Percentiles rank a stretch among this genome's conserved stretches.
phyloP scores from a whole-genome alignment of 345 rosid species.

The Heritiera littoralis region DNA sequence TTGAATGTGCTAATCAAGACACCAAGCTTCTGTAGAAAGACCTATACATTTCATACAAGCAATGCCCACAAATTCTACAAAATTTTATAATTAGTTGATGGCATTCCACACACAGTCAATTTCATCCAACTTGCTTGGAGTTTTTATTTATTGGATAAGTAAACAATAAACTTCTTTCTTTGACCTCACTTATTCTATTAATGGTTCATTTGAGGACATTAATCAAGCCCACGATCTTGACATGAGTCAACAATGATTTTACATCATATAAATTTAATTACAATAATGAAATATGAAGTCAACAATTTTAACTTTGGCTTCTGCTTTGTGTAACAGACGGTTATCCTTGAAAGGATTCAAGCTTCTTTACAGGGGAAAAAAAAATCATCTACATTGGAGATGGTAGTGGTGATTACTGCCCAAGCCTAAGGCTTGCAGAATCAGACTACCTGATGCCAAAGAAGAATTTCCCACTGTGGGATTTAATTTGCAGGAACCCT shows the following conservation, averaged over 20 bases:
- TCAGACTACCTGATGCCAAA: conserved; percentile 77
- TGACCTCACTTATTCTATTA: neutral
- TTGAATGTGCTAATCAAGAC: neutral
- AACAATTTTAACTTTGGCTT: conserved; percentile 3
- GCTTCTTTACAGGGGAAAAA: conserved; percentile 55
- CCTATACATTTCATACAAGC: neutral
- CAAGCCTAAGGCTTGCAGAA: conserved; percentile 60
- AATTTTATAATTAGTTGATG: neutral
- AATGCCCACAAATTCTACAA: neutral
- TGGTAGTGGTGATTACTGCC: conserved; percentile 85
- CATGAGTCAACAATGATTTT: neutral
- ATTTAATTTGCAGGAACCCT: conserved; percentile 57
- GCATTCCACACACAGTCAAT: neutral
- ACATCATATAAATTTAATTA: neutral
- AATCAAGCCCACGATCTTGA: neutral
- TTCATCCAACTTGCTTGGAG: neutral
- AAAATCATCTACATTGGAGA: conserved; percentile 77
- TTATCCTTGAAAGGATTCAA: conserved; percentile 63
- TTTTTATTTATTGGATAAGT: neutral
- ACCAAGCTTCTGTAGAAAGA: neutral
- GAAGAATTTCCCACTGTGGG: conserved; percentile 83
- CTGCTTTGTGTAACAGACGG: conserved; percentile 43
- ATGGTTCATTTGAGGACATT: neutral
- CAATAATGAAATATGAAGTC: neutral
- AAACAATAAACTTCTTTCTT: too few species aligned